Base-by-base conservation (phyloP, 352 stramenopile genomes). In the Phytophthora parvispora region DNA sequence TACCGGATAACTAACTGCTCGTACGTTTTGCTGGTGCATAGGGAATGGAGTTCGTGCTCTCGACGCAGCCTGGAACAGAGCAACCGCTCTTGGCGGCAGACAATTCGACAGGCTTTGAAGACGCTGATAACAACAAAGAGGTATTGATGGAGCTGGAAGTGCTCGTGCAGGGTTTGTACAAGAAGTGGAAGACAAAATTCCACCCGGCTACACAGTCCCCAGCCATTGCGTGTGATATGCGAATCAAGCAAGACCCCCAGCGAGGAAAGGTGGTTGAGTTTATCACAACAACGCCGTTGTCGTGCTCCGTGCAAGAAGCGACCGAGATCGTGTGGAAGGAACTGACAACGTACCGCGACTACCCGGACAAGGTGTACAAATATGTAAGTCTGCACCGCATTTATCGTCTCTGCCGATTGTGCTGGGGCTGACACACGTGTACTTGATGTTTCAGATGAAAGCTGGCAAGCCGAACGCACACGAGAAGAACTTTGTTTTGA, bases 401-500 rank as follows among this genome's bases (percentile, higher is more conserved):
- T 47, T 8, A 12, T 24, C 38, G 38, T n/a, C n/a, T n/a, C 38
- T 24, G 38, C 1, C 13, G 18, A 13, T 42, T 24, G 38, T 22
- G 18, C 38, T 24, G 0, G 13, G 18, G 40, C 16, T 67, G 6
- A 18, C 16, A 13, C 4, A 0, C 43, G 12, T 8, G 42, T 24
- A 28, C 22, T 49, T 34, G 18, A 58, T 58, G 4, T 24, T 61
- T 13, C 13, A 75, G 71, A 60, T 69, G 36, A 52, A 53, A 43
- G 27, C 3, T 1, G 22, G 27, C 31, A 68, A 72, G 7, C 50
- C 61, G 2, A 64, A 72, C 8, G 28, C 67, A 29, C 56, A 72
- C 8, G 61, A 72, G 24, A 79, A 73, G 27, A 69, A 62, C 32
- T 76, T 76, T 25, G 56, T 67, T 13, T 49, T 73, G 57, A 55